A percentile compares a stretch with the other conserved stretches of the same genome.
These are phyloP conservation scores for Alectoria sarmentosa DNA, from an alignment of 495 filamentous ascomycete genomes.

Conservation along the genomic window DNA sequence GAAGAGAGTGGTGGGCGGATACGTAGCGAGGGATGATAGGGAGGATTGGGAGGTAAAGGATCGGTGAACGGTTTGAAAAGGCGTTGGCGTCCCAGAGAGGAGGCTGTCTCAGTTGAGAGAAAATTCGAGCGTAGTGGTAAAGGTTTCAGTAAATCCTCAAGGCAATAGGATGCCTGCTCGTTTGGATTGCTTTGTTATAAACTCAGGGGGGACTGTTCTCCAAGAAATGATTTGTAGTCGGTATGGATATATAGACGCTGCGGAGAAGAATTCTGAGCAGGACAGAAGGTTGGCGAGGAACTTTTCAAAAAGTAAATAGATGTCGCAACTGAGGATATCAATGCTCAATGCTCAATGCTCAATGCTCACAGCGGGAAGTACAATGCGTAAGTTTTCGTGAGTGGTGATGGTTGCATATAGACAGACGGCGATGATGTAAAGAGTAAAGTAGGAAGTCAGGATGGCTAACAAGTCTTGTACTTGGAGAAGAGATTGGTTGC, in stretches of 20 bases:
- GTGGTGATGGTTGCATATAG: background rate
- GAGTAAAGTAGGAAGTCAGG: background rate
- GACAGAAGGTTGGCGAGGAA: background rate
- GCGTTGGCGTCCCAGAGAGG: background rate
- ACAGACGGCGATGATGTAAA: constrained; percentile 4
- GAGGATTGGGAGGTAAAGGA: background rate
- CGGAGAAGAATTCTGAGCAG: background rate
- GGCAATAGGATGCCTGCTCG: background rate
- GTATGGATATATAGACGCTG: background rate
- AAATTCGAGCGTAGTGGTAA: too few relatives aligned
- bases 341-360: background rate
- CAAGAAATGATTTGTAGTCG: background rate
- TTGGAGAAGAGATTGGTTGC: constrained; percentile 5
- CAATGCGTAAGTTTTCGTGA: background rate
- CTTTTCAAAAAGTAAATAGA: background rate
- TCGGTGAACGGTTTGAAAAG: background rate
- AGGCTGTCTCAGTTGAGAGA: background rate
- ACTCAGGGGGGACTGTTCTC: background rate
- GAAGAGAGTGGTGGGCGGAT: background rate
- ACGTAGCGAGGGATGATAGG: background rate
- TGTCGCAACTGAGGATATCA: background rate
- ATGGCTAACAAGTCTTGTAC: constrained; percentile 7
- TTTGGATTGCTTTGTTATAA: background rate
- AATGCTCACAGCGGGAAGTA: background rate
- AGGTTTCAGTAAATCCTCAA: background rate